Conservation (phyloP, 2,329 filamentous ascomycete species). For the Didymella arachidicola region DNA sequence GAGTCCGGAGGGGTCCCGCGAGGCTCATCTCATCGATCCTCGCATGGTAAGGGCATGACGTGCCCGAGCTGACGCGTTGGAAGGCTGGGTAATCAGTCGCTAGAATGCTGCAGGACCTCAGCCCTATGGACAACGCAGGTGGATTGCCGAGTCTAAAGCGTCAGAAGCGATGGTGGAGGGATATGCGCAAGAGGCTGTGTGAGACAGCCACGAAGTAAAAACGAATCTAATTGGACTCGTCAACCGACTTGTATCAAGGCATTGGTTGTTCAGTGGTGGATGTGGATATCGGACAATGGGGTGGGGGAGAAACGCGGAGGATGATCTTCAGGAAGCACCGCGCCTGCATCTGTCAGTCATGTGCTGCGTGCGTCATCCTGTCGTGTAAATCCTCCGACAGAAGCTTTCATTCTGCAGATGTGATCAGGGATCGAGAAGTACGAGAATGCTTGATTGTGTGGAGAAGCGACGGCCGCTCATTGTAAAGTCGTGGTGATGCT, state of each 20-base stretch:
- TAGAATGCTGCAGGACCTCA: constrained; percentile 9
- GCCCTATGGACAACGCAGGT: constrained; percentile 9
- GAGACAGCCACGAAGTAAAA: neutral
- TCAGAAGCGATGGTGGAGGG: neutral
- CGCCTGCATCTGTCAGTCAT: constrained; percentile 12
- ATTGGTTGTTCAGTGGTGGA: constrained; percentile 1
- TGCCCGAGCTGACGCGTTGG: constrained; percentile 21
- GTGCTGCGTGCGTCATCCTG: constrained; percentile 11
- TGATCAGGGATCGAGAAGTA: constrained; percentile 1
- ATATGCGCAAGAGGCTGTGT: constrained; percentile 1
- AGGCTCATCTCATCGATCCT: constrained; percentile 18
- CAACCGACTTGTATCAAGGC: neutral
- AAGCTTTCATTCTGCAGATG: constrained; percentile 1
- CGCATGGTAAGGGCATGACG: constrained; percentile 5
- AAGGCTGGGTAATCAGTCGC: neutral
- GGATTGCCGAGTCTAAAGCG: neutral
- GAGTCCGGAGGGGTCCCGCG: constrained; percentile 25
- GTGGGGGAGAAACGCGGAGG: constrained; percentile 29
- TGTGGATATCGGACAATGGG: constrained; percentile 25
- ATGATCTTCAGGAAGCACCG: neutral
- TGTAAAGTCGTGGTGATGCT: neutral
- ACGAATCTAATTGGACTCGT: neutral
- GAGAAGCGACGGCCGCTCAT: neutral
- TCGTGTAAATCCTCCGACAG: constrained; percentile 7
- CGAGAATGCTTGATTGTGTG: neutral